Conservation (phyloP, 257 asterid species). For the Solanum neorickii region DNA sequence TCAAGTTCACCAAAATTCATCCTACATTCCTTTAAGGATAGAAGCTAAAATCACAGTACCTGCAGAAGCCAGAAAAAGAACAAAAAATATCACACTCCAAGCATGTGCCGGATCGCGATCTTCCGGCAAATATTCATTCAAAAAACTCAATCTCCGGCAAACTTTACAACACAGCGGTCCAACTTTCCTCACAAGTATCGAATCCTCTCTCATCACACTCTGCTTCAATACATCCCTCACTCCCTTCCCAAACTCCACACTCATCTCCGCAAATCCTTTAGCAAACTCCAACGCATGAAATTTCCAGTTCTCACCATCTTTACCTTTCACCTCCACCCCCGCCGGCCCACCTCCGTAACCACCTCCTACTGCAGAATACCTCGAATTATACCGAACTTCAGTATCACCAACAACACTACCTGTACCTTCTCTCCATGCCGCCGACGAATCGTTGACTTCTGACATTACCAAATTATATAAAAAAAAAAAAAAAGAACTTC, state of each 20-base stretch:
- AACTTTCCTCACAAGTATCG: slow-evolving; percentile 53
- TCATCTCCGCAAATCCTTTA: slow-evolving; percentile 91
- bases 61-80: slow-evolving; percentile 41
- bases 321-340: slow-evolving; percentile 1
- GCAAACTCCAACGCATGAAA: slow-evolving; percentile 72
- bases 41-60: slow-evolving; percentile 23
- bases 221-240: slow-evolving; percentile 87
- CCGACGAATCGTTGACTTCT: slow-evolving; percentile 55
- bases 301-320: slow-evolving; percentile 43
- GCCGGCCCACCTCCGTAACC: background rate
- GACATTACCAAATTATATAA: slow-evolving; percentile 27
- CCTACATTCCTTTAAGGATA: background rate
- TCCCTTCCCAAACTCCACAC: slow-evolving; percentile 83
- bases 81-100: slow-evolving; percentile 63
- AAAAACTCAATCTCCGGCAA: slow-evolving; percentile 42
- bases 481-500: background rate
- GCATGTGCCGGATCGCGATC: slow-evolving; percentile 95
- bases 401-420: slow-evolving; percentile 11
- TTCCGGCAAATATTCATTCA: slow-evolving; percentile 82
- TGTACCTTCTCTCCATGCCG: slow-evolving; percentile 22
- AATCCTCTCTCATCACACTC: slow-evolving; percentile 72
- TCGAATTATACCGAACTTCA: slow-evolving; percentile 12
- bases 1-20: background rate
- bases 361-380: background rate
- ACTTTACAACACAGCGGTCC: slow-evolving; percentile 48